Percentiles rank a stretch among this genome's conserved stretches.
These are phyloP conservation scores for Entophlyctis helioformis DNA, from an alignment of 192 early-diverging fungal species.

Conservation along the genomic window DNA sequence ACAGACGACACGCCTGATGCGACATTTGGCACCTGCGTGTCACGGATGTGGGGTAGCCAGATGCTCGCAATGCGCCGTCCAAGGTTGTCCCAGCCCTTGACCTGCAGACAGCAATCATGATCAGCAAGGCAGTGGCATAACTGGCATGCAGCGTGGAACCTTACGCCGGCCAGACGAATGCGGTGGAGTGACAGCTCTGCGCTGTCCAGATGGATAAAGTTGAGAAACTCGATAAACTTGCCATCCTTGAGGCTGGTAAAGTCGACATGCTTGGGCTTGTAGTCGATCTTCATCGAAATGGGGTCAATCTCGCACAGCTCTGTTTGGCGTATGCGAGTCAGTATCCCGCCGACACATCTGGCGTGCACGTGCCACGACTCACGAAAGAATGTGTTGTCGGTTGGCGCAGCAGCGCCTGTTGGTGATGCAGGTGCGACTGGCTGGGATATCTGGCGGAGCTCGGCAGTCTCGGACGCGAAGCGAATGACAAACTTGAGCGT, in stretches of 20 bases:
- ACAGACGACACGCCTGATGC: slow-evolving; percentile 84
- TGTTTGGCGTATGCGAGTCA: slow-evolving; percentile 7
- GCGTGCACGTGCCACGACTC: slow-evolving; percentile 5
- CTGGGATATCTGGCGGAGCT: not conserved
- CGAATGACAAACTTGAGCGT: slow-evolving; percentile 72
- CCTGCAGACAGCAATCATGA: not conserved
- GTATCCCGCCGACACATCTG: not conserved
- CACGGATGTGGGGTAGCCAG: slow-evolving; percentile 90
- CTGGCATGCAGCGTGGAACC: not conserved
- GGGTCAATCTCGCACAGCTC: slow-evolving; percentile 55
- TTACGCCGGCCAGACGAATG: slow-evolving; percentile 66
- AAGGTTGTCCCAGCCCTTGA: slow-evolving; percentile 53
- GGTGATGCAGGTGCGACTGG: not conserved
- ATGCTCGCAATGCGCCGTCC: slow-evolving; percentile 49
- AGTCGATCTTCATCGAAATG: slow-evolving; percentile 81
- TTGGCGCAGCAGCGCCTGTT: slow-evolving; percentile 12
- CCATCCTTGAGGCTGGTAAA: slow-evolving; percentile 57
- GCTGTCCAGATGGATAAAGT: slow-evolving; percentile 85
- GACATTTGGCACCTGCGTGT: slow-evolving; percentile 80
- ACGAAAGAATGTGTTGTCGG: slow-evolving; percentile 23
- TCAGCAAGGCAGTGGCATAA: not conserved
- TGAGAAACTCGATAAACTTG: slow-evolving; percentile 72
- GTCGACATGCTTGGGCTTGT: slow-evolving; percentile 91
- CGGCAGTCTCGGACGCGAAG: slow-evolving; percentile 41
- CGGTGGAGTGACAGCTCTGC: slow-evolving; percentile 76